These are phyloP conservation scores for Rhizomucor pusillus DNA, from an alignment of 371 early-diverging fungal species.

Conservation along the genomic window DNA sequence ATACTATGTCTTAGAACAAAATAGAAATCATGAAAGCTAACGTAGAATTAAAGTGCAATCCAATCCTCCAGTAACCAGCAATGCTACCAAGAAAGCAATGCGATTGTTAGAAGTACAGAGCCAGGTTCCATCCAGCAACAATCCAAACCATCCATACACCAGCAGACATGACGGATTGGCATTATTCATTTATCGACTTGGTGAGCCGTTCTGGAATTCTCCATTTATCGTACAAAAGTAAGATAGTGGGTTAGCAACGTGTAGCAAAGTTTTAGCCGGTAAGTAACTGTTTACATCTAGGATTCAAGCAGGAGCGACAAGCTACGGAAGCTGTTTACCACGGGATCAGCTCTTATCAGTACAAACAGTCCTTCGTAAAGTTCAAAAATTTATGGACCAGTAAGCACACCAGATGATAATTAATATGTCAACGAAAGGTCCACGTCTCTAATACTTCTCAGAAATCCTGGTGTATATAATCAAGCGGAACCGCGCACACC, in stretches of 20 bases:
- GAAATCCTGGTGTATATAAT: conserved; percentile 12
- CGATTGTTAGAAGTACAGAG: conserved; percentile 24
- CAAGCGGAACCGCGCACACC: conserved; percentile 16
- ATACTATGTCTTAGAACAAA: too few species aligned
- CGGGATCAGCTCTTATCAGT: conserved; percentile 9
- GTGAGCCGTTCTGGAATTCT: conserved; percentile 72
- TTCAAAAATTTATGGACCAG: conserved; percentile 22
- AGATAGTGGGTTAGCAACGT: background rate
- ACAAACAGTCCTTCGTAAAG: conserved; percentile 19
- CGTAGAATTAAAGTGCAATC: too few species aligned
- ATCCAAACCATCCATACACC: conserved; percentile 25
- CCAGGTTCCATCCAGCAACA: conserved; percentile 12
- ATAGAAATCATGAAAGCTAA: too few species aligned
- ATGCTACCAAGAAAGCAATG: conserved; percentile 15
- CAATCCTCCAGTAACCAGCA: conserved; percentile 7
- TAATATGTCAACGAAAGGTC: too few species aligned
- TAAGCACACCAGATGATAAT: conserved; percentile 8
- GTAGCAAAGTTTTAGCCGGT: background rate
- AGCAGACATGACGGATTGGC: conserved; percentile 77
- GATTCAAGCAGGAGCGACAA: background rate
- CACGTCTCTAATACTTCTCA: too few species aligned
- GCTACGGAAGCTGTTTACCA: conserved; percentile 8
- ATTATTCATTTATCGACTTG: conserved; percentile 67
- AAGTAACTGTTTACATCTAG: background rate
- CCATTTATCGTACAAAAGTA: conserved; percentile 42